Percentiles rank a stretch among this genome's conserved stretches.
phyloP scores from a whole-genome alignment of 1,284 basidiomycete species.

The Cystobasidiaceae sp. region DNA sequence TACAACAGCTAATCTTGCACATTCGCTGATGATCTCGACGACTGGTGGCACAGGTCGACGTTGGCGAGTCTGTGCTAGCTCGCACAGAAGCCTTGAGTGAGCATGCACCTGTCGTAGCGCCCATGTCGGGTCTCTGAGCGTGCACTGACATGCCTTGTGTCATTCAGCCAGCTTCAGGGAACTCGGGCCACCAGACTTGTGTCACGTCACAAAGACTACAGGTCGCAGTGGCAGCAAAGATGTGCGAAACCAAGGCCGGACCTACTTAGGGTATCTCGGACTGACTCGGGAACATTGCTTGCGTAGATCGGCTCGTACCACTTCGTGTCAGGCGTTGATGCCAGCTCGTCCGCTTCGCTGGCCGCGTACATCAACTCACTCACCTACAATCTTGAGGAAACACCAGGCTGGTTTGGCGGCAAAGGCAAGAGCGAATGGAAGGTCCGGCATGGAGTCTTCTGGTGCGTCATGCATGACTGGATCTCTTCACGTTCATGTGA shows the following conservation, averaged over 20 bases:
- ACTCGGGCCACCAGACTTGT: slow-evolving; percentile 93
- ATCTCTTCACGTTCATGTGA: not conserved
- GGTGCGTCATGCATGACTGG: slow-evolving; percentile 54
- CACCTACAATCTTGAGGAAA: slow-evolving; percentile 89
- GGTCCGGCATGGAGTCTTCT: slow-evolving; percentile 88
- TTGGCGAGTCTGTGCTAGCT: slow-evolving; percentile 82
- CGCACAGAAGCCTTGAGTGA: slow-evolving; percentile 86
- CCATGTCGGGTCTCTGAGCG: too few relatives aligned
- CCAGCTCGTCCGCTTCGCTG: slow-evolving; percentile 91
- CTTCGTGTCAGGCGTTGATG: slow-evolving; percentile 92
- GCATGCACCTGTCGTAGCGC: slow-evolving; percentile 45
- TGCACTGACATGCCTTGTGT: too few relatives aligned
- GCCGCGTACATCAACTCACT: slow-evolving; percentile 98
- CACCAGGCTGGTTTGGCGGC: slow-evolving; percentile 82
- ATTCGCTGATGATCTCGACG: slow-evolving; percentile 4
- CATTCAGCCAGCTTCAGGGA: slow-evolving; percentile 68
- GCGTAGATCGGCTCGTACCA: slow-evolving; percentile 83
- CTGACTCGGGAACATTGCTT: slow-evolving; percentile 13
- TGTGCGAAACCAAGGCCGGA: slow-evolving; percentile 49
- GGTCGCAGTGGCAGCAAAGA: slow-evolving; percentile 78
- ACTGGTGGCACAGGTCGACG: slow-evolving; percentile 61
- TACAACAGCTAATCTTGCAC: not conserved
- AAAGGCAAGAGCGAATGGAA: slow-evolving; percentile 63
- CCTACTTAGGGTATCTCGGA: not conserved
- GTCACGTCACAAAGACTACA: slow-evolving; percentile 89